A percentile compares a stretch with the other conserved stretches of the same genome.
Evolutionary conservation across 768 basidiomycete genomes (phyloP).

Genomic region (Naematelia encephala): DNA sequence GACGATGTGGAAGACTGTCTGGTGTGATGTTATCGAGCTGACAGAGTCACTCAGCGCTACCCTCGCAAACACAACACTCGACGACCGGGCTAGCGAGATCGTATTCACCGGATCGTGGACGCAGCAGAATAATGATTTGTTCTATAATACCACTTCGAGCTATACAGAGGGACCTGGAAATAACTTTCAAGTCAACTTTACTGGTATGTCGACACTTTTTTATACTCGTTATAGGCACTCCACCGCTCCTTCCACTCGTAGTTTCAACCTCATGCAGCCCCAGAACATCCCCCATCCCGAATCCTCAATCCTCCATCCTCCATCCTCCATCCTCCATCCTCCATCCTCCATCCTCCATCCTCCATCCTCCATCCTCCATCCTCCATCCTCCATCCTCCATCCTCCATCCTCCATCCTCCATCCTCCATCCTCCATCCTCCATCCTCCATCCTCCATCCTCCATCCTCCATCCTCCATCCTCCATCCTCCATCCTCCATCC

Average conservation of each 20-base stretch:
- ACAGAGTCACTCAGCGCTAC: slow-evolving; percentile 22
- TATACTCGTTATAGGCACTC: background rate
- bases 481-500: background rate
- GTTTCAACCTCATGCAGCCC: no score
- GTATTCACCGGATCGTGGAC: slow-evolving; percentile 43
- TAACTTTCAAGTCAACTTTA: slow-evolving; percentile 32
- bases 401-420: background rate
- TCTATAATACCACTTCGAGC: slow-evolving; percentile 40
- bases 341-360: background rate
- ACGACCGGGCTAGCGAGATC: slow-evolving; percentile 33
- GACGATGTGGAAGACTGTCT: no score
- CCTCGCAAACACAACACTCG: slow-evolving; percentile 41
- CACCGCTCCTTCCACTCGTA: background rate
- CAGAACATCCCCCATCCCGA: no score
- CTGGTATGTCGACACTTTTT: slow-evolving; percentile 17
- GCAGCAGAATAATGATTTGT: slow-evolving; percentile 33
- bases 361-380: background rate
- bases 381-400: background rate
- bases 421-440: background rate
- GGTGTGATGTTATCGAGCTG: no score
- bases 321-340: background rate
- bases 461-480: background rate
- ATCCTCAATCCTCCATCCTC: background rate
- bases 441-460: background rate
- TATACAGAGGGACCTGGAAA: slow-evolving; percentile 43